phyloP scores from a whole-genome alignment of 148 eudicot genomes.

The Chenopodium album region DNA sequence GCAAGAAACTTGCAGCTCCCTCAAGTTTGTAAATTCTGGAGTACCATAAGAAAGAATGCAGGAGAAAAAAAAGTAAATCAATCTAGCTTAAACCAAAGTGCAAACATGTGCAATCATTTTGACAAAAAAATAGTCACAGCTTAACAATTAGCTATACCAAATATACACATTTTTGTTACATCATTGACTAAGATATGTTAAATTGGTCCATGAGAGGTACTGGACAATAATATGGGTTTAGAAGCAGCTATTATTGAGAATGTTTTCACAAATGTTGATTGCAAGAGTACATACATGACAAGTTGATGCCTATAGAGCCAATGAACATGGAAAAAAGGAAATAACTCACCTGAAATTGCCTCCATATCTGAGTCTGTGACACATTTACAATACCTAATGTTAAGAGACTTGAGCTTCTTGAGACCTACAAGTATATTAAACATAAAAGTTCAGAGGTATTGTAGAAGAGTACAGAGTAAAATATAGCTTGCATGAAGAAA shows the following conservation, averaged over 20 bases:
- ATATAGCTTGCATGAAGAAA: not conserved
- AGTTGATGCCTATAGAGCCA: not conserved
- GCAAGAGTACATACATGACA: not conserved
- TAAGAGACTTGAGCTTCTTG: conserved; percentile 39
- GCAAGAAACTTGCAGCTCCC: conserved; percentile 42
- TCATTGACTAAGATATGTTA: not conserved
- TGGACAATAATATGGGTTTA: not conserved
- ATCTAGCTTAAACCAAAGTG: not conserved
- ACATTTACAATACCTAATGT: conserved; percentile 38
- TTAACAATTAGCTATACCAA: not conserved
- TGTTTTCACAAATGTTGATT: not conserved
- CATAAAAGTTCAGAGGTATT: not conserved
- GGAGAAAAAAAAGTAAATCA: not conserved
- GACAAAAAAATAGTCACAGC: not conserved
- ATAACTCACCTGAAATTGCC: conserved; percentile 36
- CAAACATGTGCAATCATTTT: not conserved
- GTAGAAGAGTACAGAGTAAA: not conserved
- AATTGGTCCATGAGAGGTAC: not conserved
- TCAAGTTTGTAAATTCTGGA: conserved; percentile 36
- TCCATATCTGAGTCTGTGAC: conserved; percentile 36
- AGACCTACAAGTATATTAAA: conserved; percentile 27
- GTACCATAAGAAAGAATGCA: not conserved
- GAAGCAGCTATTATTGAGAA: not conserved
- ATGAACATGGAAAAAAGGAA: not conserved
- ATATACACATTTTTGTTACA: not conserved